A percentile compares a stretch with the other conserved stretches of the same genome.
Conservation (phyloP, 768 basidiomycete genomes). For the Chalciporus sphaerocephalus region DNA sequence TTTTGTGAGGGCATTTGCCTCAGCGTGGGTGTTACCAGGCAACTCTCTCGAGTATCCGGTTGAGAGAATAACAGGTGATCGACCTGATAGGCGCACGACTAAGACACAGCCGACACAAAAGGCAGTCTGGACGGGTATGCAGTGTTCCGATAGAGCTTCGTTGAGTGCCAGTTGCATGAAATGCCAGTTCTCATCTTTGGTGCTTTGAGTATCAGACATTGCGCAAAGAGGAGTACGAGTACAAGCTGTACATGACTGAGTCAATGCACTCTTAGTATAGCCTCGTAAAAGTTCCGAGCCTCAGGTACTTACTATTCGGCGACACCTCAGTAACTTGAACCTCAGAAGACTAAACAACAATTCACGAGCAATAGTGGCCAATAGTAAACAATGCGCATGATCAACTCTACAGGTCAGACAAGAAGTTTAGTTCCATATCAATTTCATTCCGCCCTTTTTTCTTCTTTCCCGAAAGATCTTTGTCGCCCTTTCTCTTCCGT, state of each 20-base stretch:
- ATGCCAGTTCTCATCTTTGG: conserved; percentile 28
- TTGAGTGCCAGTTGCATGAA: conserved; percentile 63
- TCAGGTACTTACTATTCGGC: no score
- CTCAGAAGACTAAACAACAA: no score
- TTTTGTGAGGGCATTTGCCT: conserved; percentile 88
- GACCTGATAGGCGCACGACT: conserved; percentile 43
- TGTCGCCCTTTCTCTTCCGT: conserved; percentile 54
- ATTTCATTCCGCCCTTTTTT: conserved; percentile 60
- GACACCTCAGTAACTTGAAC: no score
- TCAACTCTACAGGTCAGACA: conserved; percentile 49
- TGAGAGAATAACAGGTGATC: conserved; percentile 53
- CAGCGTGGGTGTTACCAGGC: conserved; percentile 93
- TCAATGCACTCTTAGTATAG: no score
- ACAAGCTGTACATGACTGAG: no score
- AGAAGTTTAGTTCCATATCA: conserved; percentile 59
- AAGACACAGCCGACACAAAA: conserved; percentile 92
- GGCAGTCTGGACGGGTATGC: conserved; percentile 64
- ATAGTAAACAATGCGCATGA: no score
- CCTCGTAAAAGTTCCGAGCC: no score
- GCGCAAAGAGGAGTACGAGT: no score
- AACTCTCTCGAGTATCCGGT: conserved; percentile 90
- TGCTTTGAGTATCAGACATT: no score
- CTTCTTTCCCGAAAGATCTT: conserved; percentile 46
- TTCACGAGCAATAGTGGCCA: no score
- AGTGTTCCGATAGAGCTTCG: conserved; percentile 59